Evolutionary conservation across 1,284 basidiomycete species (phyloP), one percentile per base, ranked within the genome.

Genomic region (Trametes pubescens): DNA sequence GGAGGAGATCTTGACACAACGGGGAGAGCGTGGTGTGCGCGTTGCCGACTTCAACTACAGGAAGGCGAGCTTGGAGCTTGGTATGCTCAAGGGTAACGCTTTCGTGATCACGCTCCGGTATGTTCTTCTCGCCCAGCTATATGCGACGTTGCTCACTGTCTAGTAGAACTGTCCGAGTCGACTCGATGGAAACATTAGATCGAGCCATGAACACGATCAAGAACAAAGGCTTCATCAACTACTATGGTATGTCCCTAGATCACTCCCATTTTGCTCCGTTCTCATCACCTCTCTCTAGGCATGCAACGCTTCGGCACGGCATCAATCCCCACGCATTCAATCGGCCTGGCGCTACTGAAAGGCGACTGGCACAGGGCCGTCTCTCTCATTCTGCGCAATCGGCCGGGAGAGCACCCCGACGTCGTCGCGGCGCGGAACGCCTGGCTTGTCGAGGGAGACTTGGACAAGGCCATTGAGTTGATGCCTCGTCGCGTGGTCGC

Each of bases 241-340:
- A 98, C 75, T 99, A 98, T 75, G 97, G 95, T 92, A 78, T 49
- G 74, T 29, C 44, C 24, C n/a, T 35, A 62, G 29, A 21, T 57
- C 47, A 29, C 32, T 34, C 51, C 13, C 14, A 1, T 4, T 8
- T 47, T 24, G 1, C 6, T 3, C 21, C 8, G 2, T 8, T 4
- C 37, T 51, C 29, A 54, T 48, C 57, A 16, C 49, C 22, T 4
- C 9, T 10, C 7, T 26, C 26, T 58, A 95, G 93, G 96, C 44
- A 98, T 99, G 97, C 98, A 99, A 76, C 90, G 98, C 18, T 99
- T 99, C 77, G 98, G 98, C 35, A 99, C 97, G 0, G 95, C 97
- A 8, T 89, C 94, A 13, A 91, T 99, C 32, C 95, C 97, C 1
- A 99, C 98, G 0, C 97, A 99, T 73, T 83, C 91, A 3, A 96